Percentiles rank a stretch among this genome's conserved stretches.
phyloP scores from a whole-genome alignment of 331 rosid species.

The Quercus phellos region DNA sequence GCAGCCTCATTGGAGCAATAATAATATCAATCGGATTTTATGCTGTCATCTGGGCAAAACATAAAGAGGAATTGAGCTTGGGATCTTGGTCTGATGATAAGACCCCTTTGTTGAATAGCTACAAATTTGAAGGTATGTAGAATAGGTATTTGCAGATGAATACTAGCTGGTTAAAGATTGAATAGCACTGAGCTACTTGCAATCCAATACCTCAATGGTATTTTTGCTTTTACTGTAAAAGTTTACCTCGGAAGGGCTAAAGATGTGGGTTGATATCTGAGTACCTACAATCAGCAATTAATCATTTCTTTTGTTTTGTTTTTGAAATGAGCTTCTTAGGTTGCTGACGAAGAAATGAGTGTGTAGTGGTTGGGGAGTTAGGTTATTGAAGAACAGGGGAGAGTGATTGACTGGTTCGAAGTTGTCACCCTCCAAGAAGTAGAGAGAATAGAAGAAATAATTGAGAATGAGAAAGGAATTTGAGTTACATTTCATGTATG shows the following conservation, averaged over 20 bases:
- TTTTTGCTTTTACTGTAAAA: neutral
- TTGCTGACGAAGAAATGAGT: too few species aligned
- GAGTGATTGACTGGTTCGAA: too few species aligned
- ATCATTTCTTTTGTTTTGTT: too few species aligned
- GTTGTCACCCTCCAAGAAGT: too few species aligned
- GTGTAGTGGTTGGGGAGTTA: too few species aligned
- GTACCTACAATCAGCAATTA: too few species aligned
- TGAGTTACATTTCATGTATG: too few species aligned
- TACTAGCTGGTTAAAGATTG: neutral
- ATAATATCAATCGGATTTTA: slow-evolving; percentile 33
- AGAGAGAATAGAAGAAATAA: too few species aligned
- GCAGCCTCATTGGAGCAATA: slow-evolving; percentile 37
- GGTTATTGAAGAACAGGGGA: too few species aligned
- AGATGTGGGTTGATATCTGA: too few species aligned
- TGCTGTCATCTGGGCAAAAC: slow-evolving; percentile 33
- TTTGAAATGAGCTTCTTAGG: too few species aligned
- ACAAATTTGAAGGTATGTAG: neutral
- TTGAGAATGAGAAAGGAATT: too few species aligned
- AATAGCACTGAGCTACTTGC: neutral
- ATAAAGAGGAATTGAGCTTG: slow-evolving; percentile 11
- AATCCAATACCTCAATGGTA: neutral
- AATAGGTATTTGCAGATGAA: neutral
- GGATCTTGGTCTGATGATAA: neutral
- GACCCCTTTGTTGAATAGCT: slow-evolving; percentile 30
- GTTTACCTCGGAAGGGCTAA: neutral